Conservation (phyloP, 1,284 basidiomycete genomes). For the Anthracocystis panici-leucophaei region DNA sequence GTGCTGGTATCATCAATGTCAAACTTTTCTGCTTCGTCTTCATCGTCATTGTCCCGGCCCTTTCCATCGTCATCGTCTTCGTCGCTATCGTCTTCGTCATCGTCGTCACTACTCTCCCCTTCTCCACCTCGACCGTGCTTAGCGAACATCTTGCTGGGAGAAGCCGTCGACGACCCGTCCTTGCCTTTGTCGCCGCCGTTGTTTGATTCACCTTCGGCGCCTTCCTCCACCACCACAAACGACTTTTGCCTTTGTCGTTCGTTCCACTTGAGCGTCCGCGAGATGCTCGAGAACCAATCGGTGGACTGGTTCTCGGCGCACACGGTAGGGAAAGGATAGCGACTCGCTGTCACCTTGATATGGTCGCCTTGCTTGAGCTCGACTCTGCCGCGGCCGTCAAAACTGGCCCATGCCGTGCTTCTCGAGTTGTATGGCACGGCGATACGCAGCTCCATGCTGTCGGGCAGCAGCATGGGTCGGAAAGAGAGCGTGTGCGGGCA, state of each 20-base stretch:
- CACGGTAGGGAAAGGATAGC: slow-evolving; percentile 98
- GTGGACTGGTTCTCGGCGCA: slow-evolving; percentile 96
- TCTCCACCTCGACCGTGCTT: slow-evolving; percentile 34
- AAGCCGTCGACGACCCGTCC: slow-evolving; percentile 16
- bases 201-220: slow-evolving; percentile 72
- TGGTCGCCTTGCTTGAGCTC: slow-evolving; percentile 90
- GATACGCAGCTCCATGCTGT: slow-evolving; percentile 97
- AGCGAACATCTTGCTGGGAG: slow-evolving; percentile 40
- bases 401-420: slow-evolving; percentile 98
- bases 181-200: slow-evolving; percentile 27
- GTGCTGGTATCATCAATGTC: slow-evolving; percentile 67
- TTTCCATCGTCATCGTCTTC: slow-evolving; percentile 39
- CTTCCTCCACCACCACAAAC: slow-evolving; percentile 76
- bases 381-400: slow-evolving; percentile 95
- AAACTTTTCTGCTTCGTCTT: slow-evolving; percentile 56
- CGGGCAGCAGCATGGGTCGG: slow-evolving; percentile 93
- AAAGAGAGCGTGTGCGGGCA: slow-evolving; percentile 99
- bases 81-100: slow-evolving; percentile 25
- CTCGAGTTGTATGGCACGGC: slow-evolving; percentile 98
- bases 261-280: slow-evolving; percentile 88
- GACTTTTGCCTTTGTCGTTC: slow-evolving; percentile 68
- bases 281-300: slow-evolving; percentile 98
- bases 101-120: slow-evolving; percentile 23
- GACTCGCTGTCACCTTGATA: slow-evolving; percentile 97
- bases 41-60: slow-evolving; percentile 46